Evolutionary conservation across 768 basidiomycete species (phyloP), one percentile per base, ranked within the genome.

Genomic region (Leccinum boreale): DNA sequence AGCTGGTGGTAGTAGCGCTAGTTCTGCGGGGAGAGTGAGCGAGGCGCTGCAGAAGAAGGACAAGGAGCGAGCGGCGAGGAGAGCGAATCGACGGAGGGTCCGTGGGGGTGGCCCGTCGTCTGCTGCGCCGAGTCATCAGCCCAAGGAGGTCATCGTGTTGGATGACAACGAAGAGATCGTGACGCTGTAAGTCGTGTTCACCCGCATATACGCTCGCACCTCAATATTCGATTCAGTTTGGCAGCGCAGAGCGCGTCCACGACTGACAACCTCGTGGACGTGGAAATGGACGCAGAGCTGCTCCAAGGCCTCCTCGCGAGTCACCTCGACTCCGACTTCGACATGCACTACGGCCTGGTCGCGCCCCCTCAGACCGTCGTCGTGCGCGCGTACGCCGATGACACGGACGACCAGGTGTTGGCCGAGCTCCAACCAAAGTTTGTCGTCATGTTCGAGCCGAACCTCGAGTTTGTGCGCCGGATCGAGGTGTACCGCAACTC

Each of bases 371-470:
- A 97, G 62, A 87, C 89, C 0, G 85, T 98, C 19, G 72, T 98
- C 42, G 82, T 99, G 29, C 83, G 95, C 3, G 82, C 92, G 1
- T 99, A 94, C 67, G 86, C 90, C 0, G 94, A 94, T 48, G 97
- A 98, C 67, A 84, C 89, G 2, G 97, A 99, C 63, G 97, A 99
- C 70, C 81, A 86, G 39, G 75, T 98, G 51, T 77, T 99, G 31
- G 81, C 85, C 44, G 96, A 99, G 69, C 78, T 98, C 7, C 79
- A 88, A 58, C 97, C 97, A 2, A 85, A 87, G 60, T 98, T 94
- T 68, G 87, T 99, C 53, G 85, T 98, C 49, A 92, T 98, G 89
- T 94, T 89, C 62, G 97, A 99, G 67, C 94, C 96, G 3, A 90
- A 86, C 64, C 87, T 93, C 69, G 90, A 95, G 52, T 99, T 98